These are phyloP conservation scores for Hamigera avellanea DNA, from an alignment of 495 filamentous ascomycete genomes.

Conservation along the genomic window DNA sequence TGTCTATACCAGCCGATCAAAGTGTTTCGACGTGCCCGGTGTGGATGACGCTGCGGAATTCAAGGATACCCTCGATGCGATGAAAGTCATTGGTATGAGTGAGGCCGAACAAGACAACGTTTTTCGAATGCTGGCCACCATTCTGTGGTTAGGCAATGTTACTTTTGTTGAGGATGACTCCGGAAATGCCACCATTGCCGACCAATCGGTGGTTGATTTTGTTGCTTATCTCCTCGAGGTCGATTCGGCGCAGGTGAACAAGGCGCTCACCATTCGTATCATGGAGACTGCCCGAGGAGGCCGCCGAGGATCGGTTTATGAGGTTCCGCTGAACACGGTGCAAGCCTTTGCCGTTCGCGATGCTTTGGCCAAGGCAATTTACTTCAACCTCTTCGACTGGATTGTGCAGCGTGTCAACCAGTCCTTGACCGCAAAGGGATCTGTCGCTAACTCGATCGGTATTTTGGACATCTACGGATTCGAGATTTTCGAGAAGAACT, in stretches of 20 bases:
- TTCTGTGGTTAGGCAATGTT: constrained; percentile 93
- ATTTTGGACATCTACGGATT: constrained; percentile 99
- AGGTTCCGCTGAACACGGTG: constrained; percentile 79
- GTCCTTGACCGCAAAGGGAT: constrained; percentile 69
- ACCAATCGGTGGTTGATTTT: constrained; percentile 87
- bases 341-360: constrained; percentile 92
- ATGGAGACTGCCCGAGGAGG: constrained; percentile 81
- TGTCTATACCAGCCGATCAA: constrained; percentile 86
- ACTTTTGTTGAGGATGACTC: constrained; percentile 77
- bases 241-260: constrained; percentile 64
- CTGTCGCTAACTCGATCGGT: constrained; percentile 74
- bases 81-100: constrained; percentile 83
- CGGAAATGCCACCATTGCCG: constrained; percentile 74
- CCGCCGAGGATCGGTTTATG: constrained; percentile 71
- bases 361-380: constrained; percentile 88
- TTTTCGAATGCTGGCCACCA: constrained; percentile 87
- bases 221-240: constrained; percentile 91
- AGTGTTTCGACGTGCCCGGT: constrained; percentile 85
- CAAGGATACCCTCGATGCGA: constrained; percentile 81
- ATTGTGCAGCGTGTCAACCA: constrained; percentile 89
- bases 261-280: constrained; percentile 80
- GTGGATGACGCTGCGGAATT: constrained; percentile 91
- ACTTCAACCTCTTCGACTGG: constrained; percentile 98
- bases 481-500: constrained; percentile 98
- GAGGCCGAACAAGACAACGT: constrained; percentile 91